phyloP scores from a whole-genome alignment of 768 basidiomycete genomes.

The Tulasnella sp. region DNA sequence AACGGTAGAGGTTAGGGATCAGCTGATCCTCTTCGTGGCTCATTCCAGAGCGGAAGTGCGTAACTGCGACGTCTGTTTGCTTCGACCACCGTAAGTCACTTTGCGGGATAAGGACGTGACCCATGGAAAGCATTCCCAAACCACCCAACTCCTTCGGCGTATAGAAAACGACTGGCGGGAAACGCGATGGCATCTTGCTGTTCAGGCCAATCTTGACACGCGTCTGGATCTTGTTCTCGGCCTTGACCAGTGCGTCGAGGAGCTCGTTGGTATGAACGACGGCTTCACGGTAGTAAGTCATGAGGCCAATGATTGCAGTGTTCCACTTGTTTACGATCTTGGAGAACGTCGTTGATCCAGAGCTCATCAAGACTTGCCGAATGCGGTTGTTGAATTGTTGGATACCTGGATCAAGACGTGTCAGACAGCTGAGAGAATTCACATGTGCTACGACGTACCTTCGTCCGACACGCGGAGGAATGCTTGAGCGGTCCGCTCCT shows the following conservation, averaged over 20 bases:
- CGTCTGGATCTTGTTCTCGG: constrained; percentile 99
- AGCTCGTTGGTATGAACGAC: constrained; percentile 97
- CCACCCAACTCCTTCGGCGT: constrained; percentile 98
- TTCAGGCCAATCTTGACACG: constrained; percentile 99
- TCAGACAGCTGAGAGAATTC: not conserved
- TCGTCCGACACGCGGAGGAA: constrained; percentile 97
- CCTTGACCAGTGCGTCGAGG: constrained; percentile 92
- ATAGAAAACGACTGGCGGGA: constrained; percentile 95
- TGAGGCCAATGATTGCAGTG: constrained; percentile 88
- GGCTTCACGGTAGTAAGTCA: constrained; percentile 98
- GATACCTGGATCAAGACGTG: constrained; percentile 51
- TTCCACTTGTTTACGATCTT: constrained; percentile 99
- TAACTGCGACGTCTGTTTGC: constrained; percentile 96
- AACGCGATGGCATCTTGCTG: constrained; percentile 99
- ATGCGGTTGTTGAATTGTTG: constrained; percentile 98
- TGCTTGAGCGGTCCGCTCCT: constrained; percentile 96
- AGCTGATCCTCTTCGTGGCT: constrained; percentile 91
- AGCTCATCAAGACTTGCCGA: constrained; percentile 95
- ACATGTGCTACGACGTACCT: constrained; percentile 47
- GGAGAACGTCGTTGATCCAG: constrained; percentile 96
- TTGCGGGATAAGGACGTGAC: constrained; percentile 96
- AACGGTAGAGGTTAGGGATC: constrained; percentile 95
- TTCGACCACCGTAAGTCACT: constrained; percentile 97
- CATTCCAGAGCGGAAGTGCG: constrained; percentile 99
- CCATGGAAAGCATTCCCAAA: constrained; percentile 99